These are phyloP conservation scores for Fusarium camptoceras DNA, from an alignment of 2,329 filamentous ascomycete species.

Conservation along the genomic window DNA sequence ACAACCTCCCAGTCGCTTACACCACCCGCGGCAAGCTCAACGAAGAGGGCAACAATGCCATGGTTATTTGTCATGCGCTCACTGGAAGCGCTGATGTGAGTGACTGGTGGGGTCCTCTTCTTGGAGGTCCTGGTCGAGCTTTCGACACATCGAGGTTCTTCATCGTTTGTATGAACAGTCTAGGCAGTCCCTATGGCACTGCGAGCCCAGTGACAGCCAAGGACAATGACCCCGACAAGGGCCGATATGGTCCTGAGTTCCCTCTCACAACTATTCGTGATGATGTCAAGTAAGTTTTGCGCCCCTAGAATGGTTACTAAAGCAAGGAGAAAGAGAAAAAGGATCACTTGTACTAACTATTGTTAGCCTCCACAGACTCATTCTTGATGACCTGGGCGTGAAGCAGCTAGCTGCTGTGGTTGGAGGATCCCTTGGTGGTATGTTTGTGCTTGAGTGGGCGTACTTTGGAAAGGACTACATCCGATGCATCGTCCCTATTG, in stretches of 20 bases:
- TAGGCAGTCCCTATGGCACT: slow-evolving; percentile 87
- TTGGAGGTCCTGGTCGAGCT: slow-evolving; percentile 80
- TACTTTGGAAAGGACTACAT: slow-evolving; percentile 92
- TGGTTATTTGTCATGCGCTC: slow-evolving; percentile 85
- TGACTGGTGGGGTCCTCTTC: slow-evolving; percentile 89
- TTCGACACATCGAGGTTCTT: slow-evolving; percentile 89
- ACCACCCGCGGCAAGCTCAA: slow-evolving; percentile 73
- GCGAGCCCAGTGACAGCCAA: slow-evolving; percentile 91
- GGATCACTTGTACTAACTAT: slow-evolving; percentile 28
- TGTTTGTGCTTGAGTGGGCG: slow-evolving; percentile 92
- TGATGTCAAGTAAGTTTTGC: slow-evolving; percentile 82
- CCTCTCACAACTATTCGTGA: slow-evolving; percentile 95
- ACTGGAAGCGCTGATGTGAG: slow-evolving; percentile 86
- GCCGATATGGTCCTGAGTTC: slow-evolving; percentile 93
- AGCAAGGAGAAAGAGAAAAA: neutral
- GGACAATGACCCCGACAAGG: slow-evolving; percentile 79
- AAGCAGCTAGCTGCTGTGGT: slow-evolving; percentile 82
- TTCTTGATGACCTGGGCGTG: slow-evolving; percentile 84
- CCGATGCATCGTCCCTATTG: slow-evolving; percentile 82
- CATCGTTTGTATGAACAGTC: slow-evolving; percentile 85
- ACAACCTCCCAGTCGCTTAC: slow-evolving; percentile 79
- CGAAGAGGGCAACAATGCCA: slow-evolving; percentile 71
- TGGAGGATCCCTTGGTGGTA: slow-evolving; percentile 87
- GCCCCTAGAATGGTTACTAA: too few species aligned
- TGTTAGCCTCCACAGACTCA: slow-evolving; percentile 77